Base-by-base conservation (phyloP, 108 stramenopile genomes). In the Skeletonema marinoi region DNA sequence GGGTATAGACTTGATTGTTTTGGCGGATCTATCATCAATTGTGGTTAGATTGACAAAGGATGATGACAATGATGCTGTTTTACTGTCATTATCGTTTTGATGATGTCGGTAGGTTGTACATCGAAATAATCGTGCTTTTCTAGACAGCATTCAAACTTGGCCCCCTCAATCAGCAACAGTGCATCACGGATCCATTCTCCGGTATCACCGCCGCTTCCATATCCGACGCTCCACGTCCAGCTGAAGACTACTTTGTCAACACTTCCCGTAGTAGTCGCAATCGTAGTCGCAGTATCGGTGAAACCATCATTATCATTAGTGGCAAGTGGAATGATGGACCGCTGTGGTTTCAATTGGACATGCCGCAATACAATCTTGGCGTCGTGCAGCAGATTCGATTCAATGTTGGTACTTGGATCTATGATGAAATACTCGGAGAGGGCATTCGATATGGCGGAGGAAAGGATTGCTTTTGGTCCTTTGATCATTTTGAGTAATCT, bases 401-500 rank as follows among this genome's bases (percentile, higher is more conserved):
- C 75, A 42, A 83, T 79, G 19, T 60, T 46, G 29, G 62, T 12
- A 10, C 38, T 12, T 6, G 74, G 56, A 63, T 78, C 60, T 1
- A 83, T 61, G 13, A 70, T 68, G 42, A 83, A 83, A 59, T 72
- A 83, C 21, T 78, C 78, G 12, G 62, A 73, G 50, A 83, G 77
- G 31, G 77, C 82, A 67, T 63, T 68, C 44, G 82, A 73, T 19
- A 83, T 83, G 17, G 82, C 82, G 6, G 78, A 71, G 0, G 78
- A 72, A 17, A 83, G 78, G 67, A 83, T 74, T 46, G 60, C 82
- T 70, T 79, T 78, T 1, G 82, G 82, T 29, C 82, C 82, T 50
- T 73, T 68, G 9, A 83, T 35, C 68, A 80, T 51, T 25, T 25
- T 25, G 25, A 25, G 25, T 25, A 25, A 25, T 25, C 25, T 25